Evolutionary conservation across 2,329 filamentous ascomycete genomes (phyloP).

Genomic region (Fusarium sp.): DNA sequence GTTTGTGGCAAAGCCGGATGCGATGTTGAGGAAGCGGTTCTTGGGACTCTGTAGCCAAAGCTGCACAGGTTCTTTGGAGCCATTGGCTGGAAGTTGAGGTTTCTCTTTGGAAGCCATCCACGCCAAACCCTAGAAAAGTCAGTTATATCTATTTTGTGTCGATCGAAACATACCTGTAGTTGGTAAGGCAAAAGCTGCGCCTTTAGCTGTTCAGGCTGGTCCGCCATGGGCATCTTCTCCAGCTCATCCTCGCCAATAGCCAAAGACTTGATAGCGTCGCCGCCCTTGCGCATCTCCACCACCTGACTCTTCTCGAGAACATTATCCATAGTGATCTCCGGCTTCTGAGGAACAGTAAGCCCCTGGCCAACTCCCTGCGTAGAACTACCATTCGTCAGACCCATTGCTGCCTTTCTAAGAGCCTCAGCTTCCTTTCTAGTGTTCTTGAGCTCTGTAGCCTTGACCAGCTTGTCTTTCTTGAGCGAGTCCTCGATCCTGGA

Average conservation of each 20-base stretch:
- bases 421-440: constrained; percentile 67
- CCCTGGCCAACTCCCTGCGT: constrained; percentile 55
- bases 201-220: constrained; percentile 74
- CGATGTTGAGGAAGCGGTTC: constrained; percentile 71
- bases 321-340: constrained; percentile 68
- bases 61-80: constrained; percentile 74
- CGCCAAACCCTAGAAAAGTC: constrained; percentile 71
- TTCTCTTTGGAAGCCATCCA: constrained; percentile 86
- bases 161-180: constrained; percentile 62
- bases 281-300: constrained; percentile 75
- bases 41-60: constrained; percentile 75
- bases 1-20: constrained; percentile 70
- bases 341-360: constrained; percentile 44
- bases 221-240: constrained; percentile 77
- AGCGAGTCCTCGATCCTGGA: constrained; percentile 71
- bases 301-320: constrained; percentile 75
- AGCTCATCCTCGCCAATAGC: constrained; percentile 79
- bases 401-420: constrained; percentile 59
- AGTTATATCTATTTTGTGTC: constrained; percentile 25
- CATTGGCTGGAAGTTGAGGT: constrained; percentile 71
- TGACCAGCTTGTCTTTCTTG: constrained; percentile 74
- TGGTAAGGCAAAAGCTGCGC: constrained; percentile 85
- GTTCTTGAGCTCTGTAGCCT: constrained; percentile 67
- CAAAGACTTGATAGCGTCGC: constrained; percentile 76
- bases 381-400: constrained; percentile 55